These are phyloP conservation scores for Daldinia childiae DNA, from an alignment of 495 filamentous ascomycete species.

Conservation along the genomic window DNA sequence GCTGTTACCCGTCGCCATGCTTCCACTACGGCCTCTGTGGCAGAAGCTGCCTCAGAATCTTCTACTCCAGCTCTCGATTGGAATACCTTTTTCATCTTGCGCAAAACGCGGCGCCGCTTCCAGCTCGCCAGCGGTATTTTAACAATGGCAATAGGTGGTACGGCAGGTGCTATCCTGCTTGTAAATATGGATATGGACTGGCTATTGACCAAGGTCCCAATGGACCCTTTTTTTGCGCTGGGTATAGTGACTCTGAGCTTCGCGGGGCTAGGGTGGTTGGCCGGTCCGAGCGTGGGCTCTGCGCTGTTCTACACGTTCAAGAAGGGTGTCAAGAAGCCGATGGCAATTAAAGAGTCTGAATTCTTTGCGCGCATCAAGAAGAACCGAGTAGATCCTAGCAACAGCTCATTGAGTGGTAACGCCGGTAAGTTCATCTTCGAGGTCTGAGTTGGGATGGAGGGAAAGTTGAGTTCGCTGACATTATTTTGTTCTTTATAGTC, in stretches of 20 bases:
- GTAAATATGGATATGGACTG: slow-evolving; percentile 71
- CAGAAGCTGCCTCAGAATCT: slow-evolving; percentile 33
- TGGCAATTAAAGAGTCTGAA: slow-evolving; percentile 85
- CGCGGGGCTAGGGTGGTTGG: slow-evolving; percentile 83
- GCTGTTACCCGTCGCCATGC: slow-evolving; percentile 48
- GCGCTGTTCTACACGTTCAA: slow-evolving; percentile 77
- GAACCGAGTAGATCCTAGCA: slow-evolving; percentile 85
- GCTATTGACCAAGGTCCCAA: slow-evolving; percentile 70
- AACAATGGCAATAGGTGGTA: slow-evolving; percentile 66
- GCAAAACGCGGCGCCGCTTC: slow-evolving; percentile 82
- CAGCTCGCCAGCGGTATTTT: slow-evolving; percentile 78
- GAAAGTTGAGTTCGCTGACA: slow-evolving; percentile 7
- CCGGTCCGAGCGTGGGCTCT: slow-evolving; percentile 82
- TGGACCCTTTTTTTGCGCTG: slow-evolving; percentile 88
- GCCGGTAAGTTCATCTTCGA: slow-evolving; percentile 58
- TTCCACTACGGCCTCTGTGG: slow-evolving; percentile 49
- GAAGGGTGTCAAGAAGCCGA: slow-evolving; percentile 69
- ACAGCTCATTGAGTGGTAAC: slow-evolving; percentile 61
- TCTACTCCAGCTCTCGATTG: slow-evolving; percentile 70
- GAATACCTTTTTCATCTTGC: slow-evolving; percentile 93
- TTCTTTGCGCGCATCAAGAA: slow-evolving; percentile 90
- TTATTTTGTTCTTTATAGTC: slow-evolving; percentile 43
- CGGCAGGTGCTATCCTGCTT: slow-evolving; percentile 70
- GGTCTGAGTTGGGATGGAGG: neutral
- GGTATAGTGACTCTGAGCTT: slow-evolving; percentile 77